These are phyloP conservation scores for Abrus precatorius DNA, from an alignment of 306 rosid species.

Conservation along the genomic window DNA sequence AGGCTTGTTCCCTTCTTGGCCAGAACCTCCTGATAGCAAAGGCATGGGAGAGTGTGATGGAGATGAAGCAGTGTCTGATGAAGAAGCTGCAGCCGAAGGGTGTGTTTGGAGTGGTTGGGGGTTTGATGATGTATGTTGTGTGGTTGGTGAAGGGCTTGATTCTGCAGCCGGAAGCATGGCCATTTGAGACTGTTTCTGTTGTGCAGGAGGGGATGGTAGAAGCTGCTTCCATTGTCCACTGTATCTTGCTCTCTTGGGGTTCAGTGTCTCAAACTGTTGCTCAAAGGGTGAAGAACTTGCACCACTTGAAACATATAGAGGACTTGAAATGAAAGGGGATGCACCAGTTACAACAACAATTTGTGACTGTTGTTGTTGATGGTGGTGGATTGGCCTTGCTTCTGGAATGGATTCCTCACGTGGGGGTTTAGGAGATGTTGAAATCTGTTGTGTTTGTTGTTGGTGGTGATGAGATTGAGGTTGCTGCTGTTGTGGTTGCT, in stretches of 20 bases:
- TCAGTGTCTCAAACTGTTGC: slow-evolving; percentile 65
- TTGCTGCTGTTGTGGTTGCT: slow-evolving; percentile 47
- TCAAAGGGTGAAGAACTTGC: slow-evolving; percentile 68
- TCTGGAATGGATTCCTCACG: slow-evolving; percentile 63
- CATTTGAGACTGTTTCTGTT: slow-evolving; percentile 63
- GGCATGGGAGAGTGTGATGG: slow-evolving; percentile 76
- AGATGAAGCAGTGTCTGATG: slow-evolving; percentile 84
- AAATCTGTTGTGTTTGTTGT: slow-evolving; percentile 59
- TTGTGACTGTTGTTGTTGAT: slow-evolving; percentile 36
- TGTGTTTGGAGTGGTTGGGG: slow-evolving; percentile 43
- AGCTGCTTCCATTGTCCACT: slow-evolving; percentile 94
- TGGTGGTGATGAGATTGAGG: slow-evolving; percentile 46
- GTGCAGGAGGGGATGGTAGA: slow-evolving; percentile 73
- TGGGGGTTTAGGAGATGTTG: slow-evolving; percentile 67
- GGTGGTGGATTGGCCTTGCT: slow-evolving; percentile 54
- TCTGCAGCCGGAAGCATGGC: slow-evolving; percentile 57
- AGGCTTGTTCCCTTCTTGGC: slow-evolving; percentile 62
- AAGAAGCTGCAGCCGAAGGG: slow-evolving; percentile 55
- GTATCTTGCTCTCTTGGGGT: slow-evolving; percentile 77
- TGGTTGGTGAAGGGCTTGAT: slow-evolving; percentile 74
- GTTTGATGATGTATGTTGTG: slow-evolving; percentile 42
- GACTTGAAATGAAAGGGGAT: slow-evolving; percentile 62
- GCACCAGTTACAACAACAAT: slow-evolving; percentile 48
- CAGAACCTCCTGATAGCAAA: slow-evolving; percentile 54
- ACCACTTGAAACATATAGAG: slow-evolving; percentile 64